Evolutionary conservation across 1,139 yeast species (phyloP).

Genomic region (Maudiozyma humilis): DNA sequence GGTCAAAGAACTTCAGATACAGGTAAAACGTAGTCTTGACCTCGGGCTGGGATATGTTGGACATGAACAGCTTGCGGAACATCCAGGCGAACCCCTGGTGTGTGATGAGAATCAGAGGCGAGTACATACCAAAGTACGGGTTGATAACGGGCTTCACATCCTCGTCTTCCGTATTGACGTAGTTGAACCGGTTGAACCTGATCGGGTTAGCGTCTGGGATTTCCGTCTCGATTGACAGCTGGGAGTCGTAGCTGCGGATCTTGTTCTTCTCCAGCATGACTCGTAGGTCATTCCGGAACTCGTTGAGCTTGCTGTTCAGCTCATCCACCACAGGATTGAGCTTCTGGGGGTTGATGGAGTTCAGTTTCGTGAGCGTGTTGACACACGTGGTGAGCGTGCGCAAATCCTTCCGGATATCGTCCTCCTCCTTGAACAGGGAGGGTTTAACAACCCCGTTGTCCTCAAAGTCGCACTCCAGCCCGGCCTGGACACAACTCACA

Average conservation of each 20-base stretch:
- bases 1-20: constrained; percentile 13
- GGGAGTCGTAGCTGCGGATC: constrained; percentile 6
- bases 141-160: constrained; percentile 1
- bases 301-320: constrained; percentile 1
- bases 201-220: constrained; percentile 7
- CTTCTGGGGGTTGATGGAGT: background rate
- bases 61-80: constrained; percentile 9
- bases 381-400: constrained; percentile 4
- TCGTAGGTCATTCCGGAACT: constrained; percentile 5
- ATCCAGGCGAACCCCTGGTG: constrained; percentile 12
- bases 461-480: constrained; percentile 4
- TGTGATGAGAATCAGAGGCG: constrained; percentile 10
- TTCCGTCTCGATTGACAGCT: constrained; percentile 12
- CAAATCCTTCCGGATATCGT: constrained; percentile 6
- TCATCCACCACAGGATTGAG: constrained; percentile 1
- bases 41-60: constrained; percentile 4
- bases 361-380: constrained; percentile 2
- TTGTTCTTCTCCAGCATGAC: constrained; percentile 7
- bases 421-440: constrained; percentile 5
- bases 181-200: constrained; percentile 8
- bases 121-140: constrained; percentile 11
- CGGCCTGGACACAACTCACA: constrained; percentile 8
- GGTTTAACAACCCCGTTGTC: background rate
- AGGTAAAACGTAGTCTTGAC: constrained; percentile 13
- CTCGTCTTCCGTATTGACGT: background rate